Evolutionary conservation across 495 filamentous ascomycete genomes (phyloP).

Genomic region (Sphaerosporella brunnea): DNA sequence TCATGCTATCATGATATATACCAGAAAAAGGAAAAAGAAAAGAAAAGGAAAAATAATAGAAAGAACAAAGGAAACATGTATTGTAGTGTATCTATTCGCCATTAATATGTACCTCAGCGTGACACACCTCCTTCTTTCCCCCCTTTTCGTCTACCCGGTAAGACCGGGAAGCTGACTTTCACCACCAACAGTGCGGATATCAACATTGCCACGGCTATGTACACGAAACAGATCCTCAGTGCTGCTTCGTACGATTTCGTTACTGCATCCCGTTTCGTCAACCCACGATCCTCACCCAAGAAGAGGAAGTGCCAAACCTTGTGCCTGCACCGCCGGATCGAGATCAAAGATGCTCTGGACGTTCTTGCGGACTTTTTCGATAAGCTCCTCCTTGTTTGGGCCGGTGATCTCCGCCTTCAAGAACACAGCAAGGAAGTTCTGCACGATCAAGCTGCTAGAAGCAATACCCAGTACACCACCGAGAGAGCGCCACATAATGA

Average conservation of each 20-base stretch:
- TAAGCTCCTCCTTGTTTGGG: slow-evolving; percentile 33
- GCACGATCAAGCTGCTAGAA: slow-evolving; percentile 52
- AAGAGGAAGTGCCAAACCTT: slow-evolving; percentile 30
- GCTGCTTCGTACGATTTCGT: slow-evolving; percentile 12
- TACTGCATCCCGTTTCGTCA: slow-evolving; percentile 10
- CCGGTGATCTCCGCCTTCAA: slow-evolving; percentile 41
- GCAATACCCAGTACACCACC: slow-evolving; percentile 57
- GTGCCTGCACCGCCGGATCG: slow-evolving; percentile 32
- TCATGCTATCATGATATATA: background rate
- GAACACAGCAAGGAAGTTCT: slow-evolving; percentile 47
- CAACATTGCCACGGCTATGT: slow-evolving; percentile 9
- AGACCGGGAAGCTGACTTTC: slow-evolving; percentile 8
- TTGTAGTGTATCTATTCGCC: too few species aligned
- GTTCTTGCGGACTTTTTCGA: slow-evolving; percentile 37
- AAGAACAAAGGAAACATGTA: background rate
- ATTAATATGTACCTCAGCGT: too few species aligned
- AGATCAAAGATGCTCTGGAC: slow-evolving; percentile 35
- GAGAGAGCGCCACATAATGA: slow-evolving; percentile 49
- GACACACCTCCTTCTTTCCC: background rate
- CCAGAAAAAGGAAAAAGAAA: background rate
- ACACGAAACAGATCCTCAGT: slow-evolving; percentile 14
- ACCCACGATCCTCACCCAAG: too few species aligned
- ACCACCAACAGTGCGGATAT: slow-evolving; percentile 1
- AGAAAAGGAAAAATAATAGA: background rate
- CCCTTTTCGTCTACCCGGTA: background rate